phyloP scores from a whole-genome alignment of 345 rosid species.

The Camelina sativa region DNA sequence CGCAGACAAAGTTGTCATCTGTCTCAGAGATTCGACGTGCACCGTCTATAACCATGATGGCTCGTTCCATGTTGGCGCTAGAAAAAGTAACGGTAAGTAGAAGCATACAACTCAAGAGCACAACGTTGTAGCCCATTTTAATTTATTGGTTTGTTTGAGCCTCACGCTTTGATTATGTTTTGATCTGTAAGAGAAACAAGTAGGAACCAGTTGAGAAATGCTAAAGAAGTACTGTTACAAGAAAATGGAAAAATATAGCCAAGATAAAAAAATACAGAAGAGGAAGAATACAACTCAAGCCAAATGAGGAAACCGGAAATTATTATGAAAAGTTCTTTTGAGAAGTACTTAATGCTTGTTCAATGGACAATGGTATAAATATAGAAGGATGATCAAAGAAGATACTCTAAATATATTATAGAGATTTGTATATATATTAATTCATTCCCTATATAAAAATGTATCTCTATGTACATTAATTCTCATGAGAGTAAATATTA shows the following conservation, averaged over 20 bases:
- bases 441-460: too few species aligned
- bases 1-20: conserved; percentile 86
- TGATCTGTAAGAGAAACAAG: neutral
- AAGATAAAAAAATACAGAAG: neutral
- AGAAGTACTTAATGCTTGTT: too few species aligned
- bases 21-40: conserved; percentile 54
- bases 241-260: neutral
- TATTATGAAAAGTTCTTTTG: neutral
- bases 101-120: conserved; percentile 45
- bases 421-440: too few species aligned
- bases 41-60: conserved; percentile 64
- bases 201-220: neutral
- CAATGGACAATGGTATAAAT: too few species aligned
- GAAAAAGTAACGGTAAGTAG: conserved; percentile 43
- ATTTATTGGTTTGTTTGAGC: conserved; percentile 33
- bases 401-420: too few species aligned
- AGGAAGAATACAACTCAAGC: neutral
- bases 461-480: too few species aligned
- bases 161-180: conserved; percentile 16
- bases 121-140: conserved; percentile 36
- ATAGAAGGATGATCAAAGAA: too few species aligned
- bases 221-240: neutral
- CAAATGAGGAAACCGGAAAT: neutral
- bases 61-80: conserved; percentile 48
- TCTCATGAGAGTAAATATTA: too few species aligned